Base-by-base conservation (phyloP, 108 stramenopile genomes). In the Fragilaria radians region DNA sequence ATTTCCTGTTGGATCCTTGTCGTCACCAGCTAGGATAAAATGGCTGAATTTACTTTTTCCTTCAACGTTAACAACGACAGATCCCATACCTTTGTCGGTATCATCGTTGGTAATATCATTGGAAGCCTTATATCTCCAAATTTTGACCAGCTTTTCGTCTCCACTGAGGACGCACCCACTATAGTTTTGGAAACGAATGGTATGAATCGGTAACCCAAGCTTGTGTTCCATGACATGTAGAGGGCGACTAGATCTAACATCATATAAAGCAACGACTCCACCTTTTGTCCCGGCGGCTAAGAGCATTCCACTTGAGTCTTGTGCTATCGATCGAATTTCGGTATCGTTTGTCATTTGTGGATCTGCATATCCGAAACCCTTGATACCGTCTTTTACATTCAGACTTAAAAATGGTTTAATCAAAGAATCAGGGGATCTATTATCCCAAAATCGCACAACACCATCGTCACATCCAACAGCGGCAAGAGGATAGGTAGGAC, bases 141-240 rank as follows among this genome's bases (percentile, higher is more conserved):
- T 74, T 69, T 97, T 97, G 25, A 97, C 87, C 27, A 94, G 61
- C 69, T 97, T 97, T 32, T 85, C 72, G 72, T 99, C 98, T 9
- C 87, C 80, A 48, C 88, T 88, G 29, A 94, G 51, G 45, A 97
- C 71, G 31, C 79, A 78, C 0, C 81, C 83, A 46, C 83, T 82
- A 5, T 83, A 73, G 2, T 72, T 46, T 75, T 96, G 96, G 51
- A 93, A 97, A 52, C 89, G 82, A 54, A 95, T 52, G 4, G 86
- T 92, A 55, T 91, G 83, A 67, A 99, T 95, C 3, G 97, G 95
- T 48, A 96, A 69, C 32, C 94, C 96, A 72, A 94, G 90, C 63
- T 96, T 95, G 80, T 99, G 98, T 68, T 97, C 96, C 77, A 95
- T 92, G 32, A 94, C 68, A 49, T 80, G 71, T 18, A 95, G 46